These are phyloP conservation scores for Colletotrichum chlorophyti DNA, from an alignment of 2,329 filamentous ascomycete genomes.

Conservation along the genomic window DNA sequence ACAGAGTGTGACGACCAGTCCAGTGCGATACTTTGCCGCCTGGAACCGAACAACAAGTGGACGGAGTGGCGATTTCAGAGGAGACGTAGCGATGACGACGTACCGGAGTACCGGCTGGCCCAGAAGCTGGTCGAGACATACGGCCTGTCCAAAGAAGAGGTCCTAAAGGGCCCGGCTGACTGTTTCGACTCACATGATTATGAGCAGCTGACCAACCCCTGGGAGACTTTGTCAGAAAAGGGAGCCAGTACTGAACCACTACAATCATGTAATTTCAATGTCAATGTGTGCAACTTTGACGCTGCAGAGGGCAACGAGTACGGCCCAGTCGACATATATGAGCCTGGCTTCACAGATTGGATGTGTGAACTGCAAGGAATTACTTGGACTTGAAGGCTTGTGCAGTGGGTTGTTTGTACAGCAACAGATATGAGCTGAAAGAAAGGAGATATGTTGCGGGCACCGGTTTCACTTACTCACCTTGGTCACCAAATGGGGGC, in stretches of 20 bases:
- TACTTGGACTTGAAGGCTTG: background rate
- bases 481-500: too few relatives aligned
- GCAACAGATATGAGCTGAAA: too few relatives aligned
- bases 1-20: background rate
- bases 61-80: background rate
- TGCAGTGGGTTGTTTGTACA: too few relatives aligned
- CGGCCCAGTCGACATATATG: background rate
- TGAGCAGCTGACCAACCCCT: background rate
- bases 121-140: background rate
- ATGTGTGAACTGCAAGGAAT: background rate
- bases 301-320: background rate
- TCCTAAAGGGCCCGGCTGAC: background rate
- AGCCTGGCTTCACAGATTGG: background rate
- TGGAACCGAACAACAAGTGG: background rate
- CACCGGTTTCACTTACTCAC: too few relatives aligned
- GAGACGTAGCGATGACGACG: background rate
- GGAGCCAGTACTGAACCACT: background rate
- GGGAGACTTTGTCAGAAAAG: background rate
- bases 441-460: too few relatives aligned
- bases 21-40: background rate
- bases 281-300: conserved; percentile 3
- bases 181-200: conserved; percentile 9
- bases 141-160: background rate
- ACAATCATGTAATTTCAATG: background rate
- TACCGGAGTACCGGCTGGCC: background rate